Conservation (phyloP, 371 early-diverging fungal genomes). For the Mucor plumbeus region DNA sequence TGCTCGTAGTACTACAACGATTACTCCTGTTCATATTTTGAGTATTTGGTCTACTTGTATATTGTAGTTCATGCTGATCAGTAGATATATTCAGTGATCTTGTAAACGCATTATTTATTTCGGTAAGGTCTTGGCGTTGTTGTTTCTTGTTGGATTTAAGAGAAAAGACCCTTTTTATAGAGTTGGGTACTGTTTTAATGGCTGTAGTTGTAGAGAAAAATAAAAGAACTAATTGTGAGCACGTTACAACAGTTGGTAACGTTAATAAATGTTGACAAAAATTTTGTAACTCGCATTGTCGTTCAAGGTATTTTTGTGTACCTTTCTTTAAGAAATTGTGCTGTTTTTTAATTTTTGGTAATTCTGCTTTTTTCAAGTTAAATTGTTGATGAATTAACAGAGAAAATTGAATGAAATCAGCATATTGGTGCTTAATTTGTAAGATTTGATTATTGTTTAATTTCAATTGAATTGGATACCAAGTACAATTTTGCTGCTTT, state of each 20-base stretch:
- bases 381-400: constrained; percentile 3
- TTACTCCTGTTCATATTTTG: not conserved
- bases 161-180: constrained; percentile 7
- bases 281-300: constrained; percentile 13
- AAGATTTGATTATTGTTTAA: not conserved
- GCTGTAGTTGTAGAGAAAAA: constrained; percentile 7
- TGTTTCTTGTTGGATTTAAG: not conserved
- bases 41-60: not conserved
- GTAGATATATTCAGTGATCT: not conserved
- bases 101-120: not conserved
- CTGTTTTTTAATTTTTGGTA: constrained; percentile 4
- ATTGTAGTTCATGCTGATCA: not conserved
- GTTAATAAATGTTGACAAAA: constrained; percentile 13
- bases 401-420: constrained; percentile 19
- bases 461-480: constrained; percentile 18
- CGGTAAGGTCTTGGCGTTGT: not conserved
- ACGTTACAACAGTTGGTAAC: not conserved
- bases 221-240: constrained; percentile 1
- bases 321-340: not conserved
- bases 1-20: constrained; percentile 8
- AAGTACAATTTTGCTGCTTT: constrained; percentile 4
- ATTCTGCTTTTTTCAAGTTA: not conserved
- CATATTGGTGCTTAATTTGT: not conserved
- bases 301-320: constrained; percentile 8
- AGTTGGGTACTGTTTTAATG: not conserved